Evolutionary conservation across 78 protist genomes (phyloP).

Genomic region (Monocercomonoides exilis): DNA sequence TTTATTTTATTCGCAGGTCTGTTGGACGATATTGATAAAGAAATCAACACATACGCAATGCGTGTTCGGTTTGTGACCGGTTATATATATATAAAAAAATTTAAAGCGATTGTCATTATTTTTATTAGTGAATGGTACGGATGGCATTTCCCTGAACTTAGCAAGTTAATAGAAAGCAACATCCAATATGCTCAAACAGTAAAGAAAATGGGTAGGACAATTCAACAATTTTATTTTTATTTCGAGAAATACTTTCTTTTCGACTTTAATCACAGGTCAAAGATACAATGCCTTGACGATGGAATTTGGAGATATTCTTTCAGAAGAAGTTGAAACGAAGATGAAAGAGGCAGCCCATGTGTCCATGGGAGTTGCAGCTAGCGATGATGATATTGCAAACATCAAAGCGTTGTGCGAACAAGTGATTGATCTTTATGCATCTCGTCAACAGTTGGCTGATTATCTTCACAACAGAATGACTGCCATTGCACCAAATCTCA

Average conservation of each 20-base stretch:
- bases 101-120: neutral
- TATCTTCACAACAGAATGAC: slow-evolving; percentile 80
- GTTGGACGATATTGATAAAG: slow-evolving; percentile 93
- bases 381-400: slow-evolving; percentile 19
- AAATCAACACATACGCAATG: slow-evolving; percentile 93
- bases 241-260: slow-evolving; percentile 51
- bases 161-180: slow-evolving; percentile 71
- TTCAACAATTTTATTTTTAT: neutral
- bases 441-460: slow-evolving; percentile 74
- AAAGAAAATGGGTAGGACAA: slow-evolving; percentile 46
- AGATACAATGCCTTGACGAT: neutral
- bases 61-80: slow-evolving; percentile 57
- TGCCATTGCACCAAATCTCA: slow-evolving; percentile 80
- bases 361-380: slow-evolving; percentile 24
- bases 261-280: slow-evolving; percentile 11
- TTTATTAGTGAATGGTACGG: slow-evolving; percentile 88
- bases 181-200: slow-evolving; percentile 59
- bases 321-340: neutral
- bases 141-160: slow-evolving; percentile 96
- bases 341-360: slow-evolving; percentile 2
- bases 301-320: neutral
- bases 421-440: slow-evolving; percentile 60
- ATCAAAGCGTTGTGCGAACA: slow-evolving; percentile 33
- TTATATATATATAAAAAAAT: neutral
- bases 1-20: slow-evolving; percentile 41